Base-by-base conservation (phyloP, 345 rosid genomes). In the Murraya paniculata region DNA sequence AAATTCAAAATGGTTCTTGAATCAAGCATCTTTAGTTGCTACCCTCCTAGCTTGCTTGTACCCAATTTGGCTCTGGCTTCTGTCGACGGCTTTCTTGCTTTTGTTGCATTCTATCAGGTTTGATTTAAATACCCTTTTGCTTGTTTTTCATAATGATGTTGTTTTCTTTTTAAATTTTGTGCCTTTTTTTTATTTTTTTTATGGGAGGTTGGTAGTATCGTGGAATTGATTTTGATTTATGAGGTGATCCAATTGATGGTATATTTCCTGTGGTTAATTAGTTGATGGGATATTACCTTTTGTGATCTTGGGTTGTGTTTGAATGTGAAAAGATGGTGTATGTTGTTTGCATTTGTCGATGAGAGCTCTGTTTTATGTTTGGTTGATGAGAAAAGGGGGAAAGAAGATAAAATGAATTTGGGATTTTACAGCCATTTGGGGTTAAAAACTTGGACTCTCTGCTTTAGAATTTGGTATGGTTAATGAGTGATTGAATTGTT, bases 21-120 rank as follows among this genome's bases (percentile, higher is more conserved):
- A 60, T 79, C 53, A 31, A 55, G 67, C 64, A 65, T 72, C 71
- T 30, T 65, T 50, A 25, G 53, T 66, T 87, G 83, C 72, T 70
- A 73, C 71, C 78, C 80, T n/a, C 58, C 78, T 55, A 74, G 67
- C 61, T 66, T 85, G 77, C 73, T 85, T 59, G 55, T 71, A 73
- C 79, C 84, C 64, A 77, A 66, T 81, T 65, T 83, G 36, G 82
- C 76, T 77, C 68, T 87, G 72, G 68, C 81, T 71, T 79, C 73
- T 73, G 38, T 87, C 55, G 83, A 84, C 27, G 86, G 76, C 30
- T 77, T 76, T 69, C 84, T 87, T 27, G 84, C 83, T 7, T 53
- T 83, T 57, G 48, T 85, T 78, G 85, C 89, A 56, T 83, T 85
- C 75, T 81, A 61, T 79, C 89, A 85, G 86, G 89, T 84, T 25